Evolutionary conservation across 2,329 filamentous ascomycete species (phyloP).

Genomic region (Cercospora sp.): DNA sequence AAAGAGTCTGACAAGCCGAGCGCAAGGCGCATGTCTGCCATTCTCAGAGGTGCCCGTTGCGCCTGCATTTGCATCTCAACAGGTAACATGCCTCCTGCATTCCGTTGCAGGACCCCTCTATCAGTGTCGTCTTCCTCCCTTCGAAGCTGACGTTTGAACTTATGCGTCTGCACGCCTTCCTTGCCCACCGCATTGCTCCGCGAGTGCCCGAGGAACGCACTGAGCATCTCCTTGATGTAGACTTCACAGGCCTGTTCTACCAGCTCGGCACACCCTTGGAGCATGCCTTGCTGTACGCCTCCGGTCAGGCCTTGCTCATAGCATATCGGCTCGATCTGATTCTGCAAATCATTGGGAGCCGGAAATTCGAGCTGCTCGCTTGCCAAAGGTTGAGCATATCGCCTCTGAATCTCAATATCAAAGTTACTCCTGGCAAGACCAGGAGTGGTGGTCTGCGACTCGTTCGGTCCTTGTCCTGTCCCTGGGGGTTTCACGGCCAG

Average conservation of each 20-base stretch:
- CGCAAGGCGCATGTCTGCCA: slow-evolving; percentile 75
- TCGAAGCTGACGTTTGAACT: slow-evolving; percentile 72
- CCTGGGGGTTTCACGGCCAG: slow-evolving; percentile 31
- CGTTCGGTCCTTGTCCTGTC: slow-evolving; percentile 19
- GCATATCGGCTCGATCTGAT: slow-evolving; percentile 64
- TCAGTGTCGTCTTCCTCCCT: slow-evolving; percentile 72
- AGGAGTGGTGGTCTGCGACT: slow-evolving; percentile 28
- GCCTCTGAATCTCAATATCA: slow-evolving; percentile 65
- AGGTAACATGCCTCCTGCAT: slow-evolving; percentile 75
- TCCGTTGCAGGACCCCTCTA: slow-evolving; percentile 71
- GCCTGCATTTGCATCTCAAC: slow-evolving; percentile 75
- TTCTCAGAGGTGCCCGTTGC: slow-evolving; percentile 69
- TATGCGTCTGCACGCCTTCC: slow-evolving; percentile 67
- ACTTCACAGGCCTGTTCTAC: slow-evolving; percentile 63
- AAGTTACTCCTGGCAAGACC: slow-evolving; percentile 49
- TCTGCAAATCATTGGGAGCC: slow-evolving; percentile 56
- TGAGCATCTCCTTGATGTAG: slow-evolving; percentile 62
- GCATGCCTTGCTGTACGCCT: slow-evolving; percentile 34
- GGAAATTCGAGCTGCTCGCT: slow-evolving; percentile 65
- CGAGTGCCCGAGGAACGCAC: slow-evolving; percentile 56
- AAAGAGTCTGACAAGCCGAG: slow-evolving; percentile 74
- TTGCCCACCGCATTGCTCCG: slow-evolving; percentile 54
- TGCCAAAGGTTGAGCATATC: slow-evolving; percentile 62
- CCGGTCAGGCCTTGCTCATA: slow-evolving; percentile 63
- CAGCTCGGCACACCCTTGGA: slow-evolving; percentile 56